phyloP scores from a whole-genome alignment of 306 rosid genomes.

The Casuarina equisetifolia region DNA sequence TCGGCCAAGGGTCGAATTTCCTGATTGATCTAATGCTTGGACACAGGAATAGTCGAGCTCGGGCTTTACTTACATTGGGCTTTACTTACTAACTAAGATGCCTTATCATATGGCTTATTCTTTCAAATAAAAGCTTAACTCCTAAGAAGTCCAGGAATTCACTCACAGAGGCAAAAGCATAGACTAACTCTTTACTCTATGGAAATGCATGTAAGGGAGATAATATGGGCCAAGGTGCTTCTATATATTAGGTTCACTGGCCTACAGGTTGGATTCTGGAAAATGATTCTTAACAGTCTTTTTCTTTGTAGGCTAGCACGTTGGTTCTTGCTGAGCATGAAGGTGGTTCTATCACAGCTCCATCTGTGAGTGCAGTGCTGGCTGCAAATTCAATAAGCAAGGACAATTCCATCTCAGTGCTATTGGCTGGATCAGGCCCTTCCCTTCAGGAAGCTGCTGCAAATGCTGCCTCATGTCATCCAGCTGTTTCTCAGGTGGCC shows the following conservation, averaged over 20 bases:
- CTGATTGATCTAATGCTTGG: no score
- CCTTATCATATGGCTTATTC: neutral
- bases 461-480: conserved; percentile 63
- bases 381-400: conserved; percentile 65
- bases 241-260: neutral
- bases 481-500: conserved; percentile 72
- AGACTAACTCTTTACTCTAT: neutral
- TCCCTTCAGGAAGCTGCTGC: conserved; percentile 75
- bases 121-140: neutral
- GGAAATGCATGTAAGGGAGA: neutral
- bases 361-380: conserved; percentile 65
- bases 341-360: conserved; percentile 61
- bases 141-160: neutral
- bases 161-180: neutral
- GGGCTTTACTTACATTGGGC: no score
- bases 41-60: no score
- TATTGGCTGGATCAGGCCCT: conserved; percentile 86
- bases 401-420: conserved; percentile 62
- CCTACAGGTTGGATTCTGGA: neutral
- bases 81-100: no score
- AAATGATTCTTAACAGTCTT: neutral
- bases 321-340: conserved; percentile 86
- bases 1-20: no score
- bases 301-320: conserved; percentile 59
- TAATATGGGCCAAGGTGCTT: neutral